Base-by-base conservation (phyloP, 2,329 filamentous ascomycete species). In the Aspergillus calidoustus region DNA sequence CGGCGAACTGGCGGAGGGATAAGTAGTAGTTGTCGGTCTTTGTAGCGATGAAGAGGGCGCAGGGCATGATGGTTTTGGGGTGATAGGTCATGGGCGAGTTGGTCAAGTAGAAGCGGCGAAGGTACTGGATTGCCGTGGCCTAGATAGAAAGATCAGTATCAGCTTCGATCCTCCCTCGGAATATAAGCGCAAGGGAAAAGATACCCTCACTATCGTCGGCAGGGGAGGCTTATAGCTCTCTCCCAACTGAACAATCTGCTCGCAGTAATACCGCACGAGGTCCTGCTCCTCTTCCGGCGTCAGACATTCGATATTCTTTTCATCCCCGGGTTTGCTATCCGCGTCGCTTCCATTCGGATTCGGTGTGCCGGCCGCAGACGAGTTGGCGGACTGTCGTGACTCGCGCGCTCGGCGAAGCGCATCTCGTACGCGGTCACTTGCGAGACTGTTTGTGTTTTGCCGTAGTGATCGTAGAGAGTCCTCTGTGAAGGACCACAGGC, bases 21-120 rank as follows among this genome's bases (percentile, higher is more conserved):
- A 89, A 87, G 76, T 94, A 93, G 74, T 89, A 87, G 63, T 92
- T 92, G 73, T 99, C 94, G 4, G 92, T 92, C 80, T 99, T 99
- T 71, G 90, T 93, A 9, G 93, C 93, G 66, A 99, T 91, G 82
- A 96, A 98, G 58, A 99, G 85, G 41, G 91, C 92, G 31, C 93
- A 95, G 73, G 93, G 92, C 74, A 96, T 88, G 68, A 98, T 91
- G 65, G 92, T 89, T 64, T 91, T 91, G 0, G 93, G 94, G 64
- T 94, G 91, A 75, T 99, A 98, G 31, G 93, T 97, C 91, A 98
- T 97, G 72, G 93, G 87, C 46, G 91, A 96, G 79, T 98, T 97
- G 72, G 91, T 94, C 43, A 97, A 86, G 81, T 98, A 99, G 84
- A 99, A 98, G 61, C 95, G 91, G 59, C 92, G 91, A 63, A 99